Base-by-base conservation (phyloP, 768 basidiomycete species). In the Chalciporus pseudorubinellus region DNA sequence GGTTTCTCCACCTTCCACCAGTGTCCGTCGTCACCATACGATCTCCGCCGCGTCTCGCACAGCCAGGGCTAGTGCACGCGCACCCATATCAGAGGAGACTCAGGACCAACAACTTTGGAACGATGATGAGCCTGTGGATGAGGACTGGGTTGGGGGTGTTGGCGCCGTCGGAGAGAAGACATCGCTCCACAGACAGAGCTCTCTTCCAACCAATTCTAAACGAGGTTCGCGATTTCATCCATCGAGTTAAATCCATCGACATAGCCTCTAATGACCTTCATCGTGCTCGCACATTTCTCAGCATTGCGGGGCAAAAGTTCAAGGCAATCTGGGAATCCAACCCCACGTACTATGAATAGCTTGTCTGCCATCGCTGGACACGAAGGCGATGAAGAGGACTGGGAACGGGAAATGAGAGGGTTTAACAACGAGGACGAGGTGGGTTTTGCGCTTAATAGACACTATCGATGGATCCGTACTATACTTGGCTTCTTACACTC, bases 331-430 rank as follows among this genome's bases (percentile, higher is more conserved):
- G 85, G 86, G 22, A 85, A 73, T 59, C 64, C 78, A 56, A 86
- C 87, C 21, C 85, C 87, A 29, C 83, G 88, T 52, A 80, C 81
- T 20, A 74, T 92, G 69, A 92, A 91, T 62, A 92, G 88, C 67
- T 81, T 93, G 47, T 81, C 87, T 31, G 87, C 87, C 48, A 92
- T 93, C 69, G 83, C 87, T 46, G 89, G 89, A 38, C 86, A 89
- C 61, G 90, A 93, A 59, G 89, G 85, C 59, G 90, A 91, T 53
- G 90, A 93, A 65, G 90, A 92, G 57, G 87, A 89, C 50, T 93
- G 91, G 91, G 87, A 89, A 66, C 73, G 77, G 39, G 82, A 83
- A 36, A 77, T 85, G 68, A 70, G 76, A 18, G 79, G 76, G 69
- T 70, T 80, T 65, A 71, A 74, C 12, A 74, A 81, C 52, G 85